These are phyloP conservation scores for Corniculantispora saksenae DNA, from an alignment of 2,329 filamentous ascomycete species.

Conservation along the genomic window DNA sequence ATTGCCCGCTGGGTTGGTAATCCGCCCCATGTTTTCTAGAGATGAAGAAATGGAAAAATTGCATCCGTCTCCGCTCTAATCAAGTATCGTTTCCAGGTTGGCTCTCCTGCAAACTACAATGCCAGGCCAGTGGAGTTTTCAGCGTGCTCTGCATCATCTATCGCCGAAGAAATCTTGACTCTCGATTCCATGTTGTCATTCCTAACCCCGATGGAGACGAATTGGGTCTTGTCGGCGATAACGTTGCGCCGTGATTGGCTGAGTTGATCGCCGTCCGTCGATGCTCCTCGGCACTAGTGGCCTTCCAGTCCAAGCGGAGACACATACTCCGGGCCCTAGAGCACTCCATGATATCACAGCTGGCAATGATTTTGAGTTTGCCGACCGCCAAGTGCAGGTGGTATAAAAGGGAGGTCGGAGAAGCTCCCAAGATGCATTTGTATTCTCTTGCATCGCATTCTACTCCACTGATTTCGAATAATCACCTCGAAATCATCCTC, in stretches of 20 bases:
- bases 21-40: not conserved
- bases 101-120: not conserved
- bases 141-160: conserved; percentile 7
- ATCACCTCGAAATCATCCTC: not conserved
- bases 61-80: not conserved
- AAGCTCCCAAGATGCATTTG: not conserved
- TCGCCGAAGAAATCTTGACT: conserved; percentile 20
- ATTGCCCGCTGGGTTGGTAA: not conserved
- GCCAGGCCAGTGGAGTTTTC: conserved; percentile 1
- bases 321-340: not conserved
- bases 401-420: not conserved
- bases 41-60: not conserved
- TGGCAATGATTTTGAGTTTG: not conserved
- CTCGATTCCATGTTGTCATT: conserved; percentile 3
- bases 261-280: not conserved
- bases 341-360: conserved; percentile 13
- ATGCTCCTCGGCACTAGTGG: not conserved
- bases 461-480: not conserved
- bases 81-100: not conserved
- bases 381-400: not conserved
- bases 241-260: conserved; percentile 9
- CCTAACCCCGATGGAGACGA: conserved; percentile 1
- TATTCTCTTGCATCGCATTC: not conserved
- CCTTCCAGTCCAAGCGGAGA: not conserved
- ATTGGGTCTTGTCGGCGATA: conserved; percentile 11